phyloP scores from a whole-genome alignment of 163 green algal species.

The Prototheca wickerhamii region DNA sequence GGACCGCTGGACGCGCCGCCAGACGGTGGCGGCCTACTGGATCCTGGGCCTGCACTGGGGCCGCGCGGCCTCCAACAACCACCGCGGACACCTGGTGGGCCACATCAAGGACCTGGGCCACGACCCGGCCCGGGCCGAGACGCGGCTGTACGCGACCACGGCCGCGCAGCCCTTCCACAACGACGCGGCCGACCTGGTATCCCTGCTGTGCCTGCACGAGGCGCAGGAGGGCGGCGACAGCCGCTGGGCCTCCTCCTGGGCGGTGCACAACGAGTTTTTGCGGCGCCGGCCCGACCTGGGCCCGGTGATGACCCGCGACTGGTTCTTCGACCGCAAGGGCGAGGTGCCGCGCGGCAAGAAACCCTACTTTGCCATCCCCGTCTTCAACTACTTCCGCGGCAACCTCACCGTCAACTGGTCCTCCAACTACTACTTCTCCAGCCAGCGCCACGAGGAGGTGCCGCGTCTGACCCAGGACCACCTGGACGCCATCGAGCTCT shows the following conservation, averaged over 20 bases:
- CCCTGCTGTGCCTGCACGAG: conserved; percentile 63
- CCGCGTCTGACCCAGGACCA: conserved; percentile 44
- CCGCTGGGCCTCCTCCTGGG: conserved; percentile 47
- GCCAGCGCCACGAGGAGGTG: conserved; percentile 59
- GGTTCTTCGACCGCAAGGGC: conserved; percentile 73
- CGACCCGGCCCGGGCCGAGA: conserved; percentile 55
- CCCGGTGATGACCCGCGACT: conserved; percentile 30
- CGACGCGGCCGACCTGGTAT: conserved; percentile 56
- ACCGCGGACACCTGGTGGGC: conserved; percentile 40
- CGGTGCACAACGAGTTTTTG: conserved; percentile 70
- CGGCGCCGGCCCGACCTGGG: conserved; percentile 41
- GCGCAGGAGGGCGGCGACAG: conserved; percentile 48
- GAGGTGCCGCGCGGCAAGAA: conserved; percentile 62
- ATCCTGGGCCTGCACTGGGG: conserved; percentile 43
- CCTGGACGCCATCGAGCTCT: conserved; percentile 39
- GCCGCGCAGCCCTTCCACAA: conserved; percentile 74
- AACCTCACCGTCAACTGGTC: conserved; percentile 49
- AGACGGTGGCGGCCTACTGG: conserved; percentile 38
- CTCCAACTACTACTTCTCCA: conserved; percentile 49
- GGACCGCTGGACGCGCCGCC: conserved; percentile 5
- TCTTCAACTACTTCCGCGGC: conserved; percentile 62
- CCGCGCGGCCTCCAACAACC: conserved; percentile 33
- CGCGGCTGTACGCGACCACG: conserved; percentile 42
- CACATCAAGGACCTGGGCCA: conserved; percentile 63
- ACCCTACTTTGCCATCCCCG: conserved; percentile 61